Evolutionary conservation across 2,329 filamentous ascomycete genomes (phyloP).

Genomic region (Epichloe sylvatica): DNA sequence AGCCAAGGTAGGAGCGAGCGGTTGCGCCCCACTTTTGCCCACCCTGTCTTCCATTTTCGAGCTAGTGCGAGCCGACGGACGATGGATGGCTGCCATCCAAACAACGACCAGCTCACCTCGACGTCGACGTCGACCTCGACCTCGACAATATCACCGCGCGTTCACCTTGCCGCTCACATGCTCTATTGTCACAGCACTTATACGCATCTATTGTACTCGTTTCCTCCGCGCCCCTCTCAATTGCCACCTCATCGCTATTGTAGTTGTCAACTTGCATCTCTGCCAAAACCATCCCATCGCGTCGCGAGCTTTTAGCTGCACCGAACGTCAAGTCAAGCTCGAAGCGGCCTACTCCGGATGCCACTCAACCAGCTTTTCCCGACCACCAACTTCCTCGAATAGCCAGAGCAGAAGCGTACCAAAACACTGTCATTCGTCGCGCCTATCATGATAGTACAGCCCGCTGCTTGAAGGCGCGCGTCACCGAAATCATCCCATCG

Average conservation of each 20-base stretch:
- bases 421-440: neutral
- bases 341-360: neutral
- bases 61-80: neutral
- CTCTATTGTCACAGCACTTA: neutral
- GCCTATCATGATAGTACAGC: slow-evolving; percentile 3
- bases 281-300: neutral
- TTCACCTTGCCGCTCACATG: neutral
- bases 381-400: neutral
- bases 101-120: neutral
- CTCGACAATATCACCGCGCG: neutral
- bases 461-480: slow-evolving; percentile 5
- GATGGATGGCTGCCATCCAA: neutral
- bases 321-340: neutral
- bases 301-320: neutral
- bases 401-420: neutral
- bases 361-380: neutral
- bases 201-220: neutral
- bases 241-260: neutral
- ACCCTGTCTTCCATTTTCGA: neutral
- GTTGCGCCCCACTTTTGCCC: neutral
- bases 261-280: neutral
- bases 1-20: neutral
- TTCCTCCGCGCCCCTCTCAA: neutral
- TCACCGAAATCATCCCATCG: neutral
- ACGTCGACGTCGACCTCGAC: neutral